These are phyloP conservation scores for Hyphopichia pseudoburtonii DNA, from an alignment of 1,139 yeast genomes.

Conservation along the genomic window DNA sequence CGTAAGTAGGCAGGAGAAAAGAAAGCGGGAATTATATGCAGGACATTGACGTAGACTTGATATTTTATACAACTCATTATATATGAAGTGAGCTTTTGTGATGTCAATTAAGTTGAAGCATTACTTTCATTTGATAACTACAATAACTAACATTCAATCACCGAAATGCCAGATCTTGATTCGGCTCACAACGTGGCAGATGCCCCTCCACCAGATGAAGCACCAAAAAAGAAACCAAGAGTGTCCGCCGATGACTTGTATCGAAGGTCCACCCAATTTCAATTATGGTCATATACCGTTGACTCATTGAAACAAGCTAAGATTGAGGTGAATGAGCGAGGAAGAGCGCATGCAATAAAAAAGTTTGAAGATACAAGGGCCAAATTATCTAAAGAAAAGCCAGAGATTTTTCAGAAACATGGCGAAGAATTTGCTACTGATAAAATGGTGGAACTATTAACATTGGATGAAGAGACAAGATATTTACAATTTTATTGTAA, in stretches of 20 bases:
- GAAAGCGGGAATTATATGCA: too few relatives aligned
- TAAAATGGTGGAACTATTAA: slow-evolving; percentile 44
- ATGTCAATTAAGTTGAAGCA: too few relatives aligned
- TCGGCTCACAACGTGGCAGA: too few relatives aligned
- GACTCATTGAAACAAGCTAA: slow-evolving; percentile 53
- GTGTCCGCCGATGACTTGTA: slow-evolving; percentile 2
- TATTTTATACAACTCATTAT: too few relatives aligned
- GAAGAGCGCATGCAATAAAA: slow-evolving; percentile 41
- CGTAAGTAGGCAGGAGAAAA: too few relatives aligned
- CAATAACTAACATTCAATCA: too few relatives aligned
- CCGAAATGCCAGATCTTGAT: too few relatives aligned
- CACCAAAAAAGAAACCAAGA: neutral
- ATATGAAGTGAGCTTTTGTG: too few relatives aligned
- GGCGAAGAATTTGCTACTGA: slow-evolving; percentile 30
- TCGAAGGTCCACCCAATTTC: slow-evolving; percentile 80
- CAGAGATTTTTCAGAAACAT: slow-evolving; percentile 27
- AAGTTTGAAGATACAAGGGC: slow-evolving; percentile 29
- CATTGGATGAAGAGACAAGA: slow-evolving; percentile 66
- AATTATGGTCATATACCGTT: slow-evolving; percentile 77
- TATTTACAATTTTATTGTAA: slow-evolving; percentile 70
- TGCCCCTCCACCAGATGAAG: neutral
- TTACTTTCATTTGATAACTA: too few relatives aligned
- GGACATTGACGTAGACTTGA: too few relatives aligned
- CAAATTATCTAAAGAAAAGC: slow-evolving; percentile 29
- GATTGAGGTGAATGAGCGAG: slow-evolving; percentile 50